A percentile compares a stretch with the other conserved stretches of the same genome.
Conservation (phyloP, 2,329 filamentous ascomycete species). For the Keithomyces neogunnii region DNA sequence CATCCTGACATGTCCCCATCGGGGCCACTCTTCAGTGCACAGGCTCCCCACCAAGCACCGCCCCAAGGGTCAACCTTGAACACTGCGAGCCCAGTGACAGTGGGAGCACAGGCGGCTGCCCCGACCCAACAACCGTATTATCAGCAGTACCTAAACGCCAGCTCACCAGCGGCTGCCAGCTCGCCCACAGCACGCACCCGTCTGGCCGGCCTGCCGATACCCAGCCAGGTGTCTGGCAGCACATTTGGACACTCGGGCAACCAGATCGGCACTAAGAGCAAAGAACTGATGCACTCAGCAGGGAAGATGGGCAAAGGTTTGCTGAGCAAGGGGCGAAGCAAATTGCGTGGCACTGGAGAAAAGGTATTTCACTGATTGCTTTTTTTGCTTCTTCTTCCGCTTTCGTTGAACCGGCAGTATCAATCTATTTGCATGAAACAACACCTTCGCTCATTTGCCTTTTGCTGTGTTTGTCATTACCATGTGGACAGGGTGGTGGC, state of each 20-base stretch:
- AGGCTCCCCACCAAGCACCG: constrained; percentile 7
- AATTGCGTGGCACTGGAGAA: constrained; percentile 64
- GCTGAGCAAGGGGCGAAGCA: constrained; percentile 83
- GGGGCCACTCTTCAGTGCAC: constrained; percentile 16
- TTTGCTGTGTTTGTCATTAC: constrained; percentile 12
- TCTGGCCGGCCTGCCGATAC: constrained; percentile 23
- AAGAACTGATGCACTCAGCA: constrained; percentile 79
- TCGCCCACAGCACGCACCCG: constrained; percentile 27
- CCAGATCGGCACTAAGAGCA: constrained; percentile 73
- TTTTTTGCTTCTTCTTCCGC: constrained; percentile 16
- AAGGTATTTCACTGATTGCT: constrained; percentile 74
- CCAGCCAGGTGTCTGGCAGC: constrained; percentile 32
- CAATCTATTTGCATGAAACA: too few relatives aligned
- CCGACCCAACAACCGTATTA: constrained; percentile 40
- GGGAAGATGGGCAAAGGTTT: constrained; percentile 86
- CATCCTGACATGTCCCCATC: constrained; percentile 29
- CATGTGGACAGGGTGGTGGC: not conserved
- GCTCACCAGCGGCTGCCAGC: constrained; percentile 17
- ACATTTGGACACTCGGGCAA: constrained; percentile 46
- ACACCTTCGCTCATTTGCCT: constrained; percentile 1
- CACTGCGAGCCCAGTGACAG: constrained; percentile 11
- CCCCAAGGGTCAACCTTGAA: constrained; percentile 10
- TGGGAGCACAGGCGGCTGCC: constrained; percentile 12
- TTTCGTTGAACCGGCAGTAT: not conserved
- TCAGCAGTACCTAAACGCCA: constrained; percentile 46